A percentile compares a stretch with the other conserved stretches of the same genome.
These are phyloP conservation scores for Aphanomyces cochlioides DNA, from an alignment of 352 stramenopile genomes.

Conservation along the genomic window DNA sequence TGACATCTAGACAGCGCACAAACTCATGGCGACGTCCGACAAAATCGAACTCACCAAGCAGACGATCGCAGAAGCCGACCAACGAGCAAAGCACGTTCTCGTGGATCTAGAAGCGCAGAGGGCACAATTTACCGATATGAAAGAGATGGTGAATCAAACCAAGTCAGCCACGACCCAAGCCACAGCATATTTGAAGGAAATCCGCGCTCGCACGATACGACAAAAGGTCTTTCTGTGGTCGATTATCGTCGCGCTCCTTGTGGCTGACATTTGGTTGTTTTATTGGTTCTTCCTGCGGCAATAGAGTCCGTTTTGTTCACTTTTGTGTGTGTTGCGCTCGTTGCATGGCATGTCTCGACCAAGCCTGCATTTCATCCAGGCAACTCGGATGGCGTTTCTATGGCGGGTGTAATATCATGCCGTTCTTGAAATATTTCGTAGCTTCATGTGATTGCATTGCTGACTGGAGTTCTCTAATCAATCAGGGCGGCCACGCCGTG, in stretches of 20 bases:
- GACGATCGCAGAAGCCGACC: constrained; percentile 58
- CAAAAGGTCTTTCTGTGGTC: constrained; percentile 67
- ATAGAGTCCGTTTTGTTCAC: constrained; percentile 13
- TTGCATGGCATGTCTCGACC: too few species aligned
- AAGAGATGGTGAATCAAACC: constrained; percentile 73
- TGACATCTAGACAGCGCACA: constrained; percentile 47
- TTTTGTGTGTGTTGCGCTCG: background rate
- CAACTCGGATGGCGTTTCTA: too few species aligned
- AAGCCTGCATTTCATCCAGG: too few species aligned
- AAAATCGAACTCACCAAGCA: constrained; percentile 68
- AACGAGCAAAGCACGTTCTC: constrained; percentile 64
- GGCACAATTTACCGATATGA: constrained; percentile 75
- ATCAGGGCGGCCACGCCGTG: too few species aligned
- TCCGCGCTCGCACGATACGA: constrained; percentile 63
- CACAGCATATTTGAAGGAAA: constrained; percentile 59
- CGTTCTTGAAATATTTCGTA: too few species aligned
- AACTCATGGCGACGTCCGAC: constrained; percentile 64
- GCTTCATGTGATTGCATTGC: too few species aligned
- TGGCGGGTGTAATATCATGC: too few species aligned
- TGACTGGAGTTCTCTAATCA: too few species aligned
- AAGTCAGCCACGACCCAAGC: constrained; percentile 62
- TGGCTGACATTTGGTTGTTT: constrained; percentile 71
- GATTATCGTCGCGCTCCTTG: constrained; percentile 58
- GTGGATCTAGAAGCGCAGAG: constrained; percentile 77
- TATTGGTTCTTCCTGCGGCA: constrained; percentile 75